Evolutionary conservation across 129 eudicot species (phyloP).

Genomic region (Mikania micrantha): DNA sequence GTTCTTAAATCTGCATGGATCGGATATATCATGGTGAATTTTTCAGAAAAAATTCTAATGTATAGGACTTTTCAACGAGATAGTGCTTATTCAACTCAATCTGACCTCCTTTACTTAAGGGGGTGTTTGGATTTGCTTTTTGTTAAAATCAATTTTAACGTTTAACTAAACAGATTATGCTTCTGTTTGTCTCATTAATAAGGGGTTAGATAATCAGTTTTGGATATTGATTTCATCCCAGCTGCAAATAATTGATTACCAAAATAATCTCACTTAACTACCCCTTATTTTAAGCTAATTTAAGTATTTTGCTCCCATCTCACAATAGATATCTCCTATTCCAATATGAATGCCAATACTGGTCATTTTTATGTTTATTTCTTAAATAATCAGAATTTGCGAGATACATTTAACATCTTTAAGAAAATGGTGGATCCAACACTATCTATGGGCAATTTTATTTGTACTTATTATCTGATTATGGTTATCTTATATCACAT

Average conservation of each 20-base stretch:
- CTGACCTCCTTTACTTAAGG: background rate
- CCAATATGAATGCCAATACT: background rate
- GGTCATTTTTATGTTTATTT: background rate
- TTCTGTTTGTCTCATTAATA: background rate
- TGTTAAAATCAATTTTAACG: background rate
- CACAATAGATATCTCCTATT: background rate
- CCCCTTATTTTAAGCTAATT: background rate
- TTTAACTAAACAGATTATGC: background rate
- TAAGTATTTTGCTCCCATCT: background rate
- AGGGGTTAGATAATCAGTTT: background rate
- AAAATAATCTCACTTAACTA: background rate
- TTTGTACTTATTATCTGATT: background rate
- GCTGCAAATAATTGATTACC: background rate
- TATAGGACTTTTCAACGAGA: no score
- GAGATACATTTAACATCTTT: background rate
- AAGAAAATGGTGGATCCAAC: background rate
- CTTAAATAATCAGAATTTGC: background rate
- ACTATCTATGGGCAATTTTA: background rate
- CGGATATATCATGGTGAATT: no score
- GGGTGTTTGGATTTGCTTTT: background rate
- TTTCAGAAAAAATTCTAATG: no score
- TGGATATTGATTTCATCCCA: background rate
- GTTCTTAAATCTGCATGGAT: background rate
- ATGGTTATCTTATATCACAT: background rate
- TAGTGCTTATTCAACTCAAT: no score